Evolutionary conservation across 2,329 filamentous ascomycete genomes (phyloP), one percentile per base, ranked within the genome.

Genomic region (Talaromyces pinophilus): DNA sequence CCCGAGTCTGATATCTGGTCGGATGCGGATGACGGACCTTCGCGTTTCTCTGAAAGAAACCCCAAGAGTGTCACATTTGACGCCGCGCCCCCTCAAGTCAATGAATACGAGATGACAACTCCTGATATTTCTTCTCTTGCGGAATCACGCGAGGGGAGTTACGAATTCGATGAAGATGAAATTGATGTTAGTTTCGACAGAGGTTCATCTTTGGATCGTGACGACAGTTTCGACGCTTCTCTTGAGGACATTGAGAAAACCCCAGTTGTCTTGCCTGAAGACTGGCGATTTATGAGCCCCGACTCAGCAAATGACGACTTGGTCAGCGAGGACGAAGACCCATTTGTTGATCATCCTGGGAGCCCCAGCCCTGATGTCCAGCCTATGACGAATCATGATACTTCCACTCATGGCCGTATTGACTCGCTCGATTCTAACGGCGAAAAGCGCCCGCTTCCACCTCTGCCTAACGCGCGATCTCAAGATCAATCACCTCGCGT

Each of bases 1-100:
- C 86, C 87, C 8, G 87, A 92, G 68, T 87, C 81, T 62, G 86
- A 86, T 30, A 86, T 88, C 25, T 91, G 89, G 86, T 88, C 89
- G 19, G 87, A 88, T 68, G 86, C 86, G 6, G 89, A 90, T 63
- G 88, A 87, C 70, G 85, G 84, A 13, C 84, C 93, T 50, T 90
- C 92, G 75, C 90, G 93, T 63, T 60, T 63, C 54, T 62, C 62
- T 22, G 65, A 63, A n/a, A 48, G 44, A 25, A 67, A 67, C 19
- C 92, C 92, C 59, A 99, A 99, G 84, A 97, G 93, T 73, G 95
- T 99, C 67, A 99, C 94, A 0, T 99, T 99, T 76, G 93, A 98
- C 79, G 91, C 90, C 44, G 93, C 92, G 1, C 94, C 94, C 25
- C 95, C 95, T 28, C 92, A 96, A 76, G 86, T 99, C 73, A 97